Evolutionary conservation across 106 monocot species (phyloP).

Genomic region (Amphibolis antarctica): DNA sequence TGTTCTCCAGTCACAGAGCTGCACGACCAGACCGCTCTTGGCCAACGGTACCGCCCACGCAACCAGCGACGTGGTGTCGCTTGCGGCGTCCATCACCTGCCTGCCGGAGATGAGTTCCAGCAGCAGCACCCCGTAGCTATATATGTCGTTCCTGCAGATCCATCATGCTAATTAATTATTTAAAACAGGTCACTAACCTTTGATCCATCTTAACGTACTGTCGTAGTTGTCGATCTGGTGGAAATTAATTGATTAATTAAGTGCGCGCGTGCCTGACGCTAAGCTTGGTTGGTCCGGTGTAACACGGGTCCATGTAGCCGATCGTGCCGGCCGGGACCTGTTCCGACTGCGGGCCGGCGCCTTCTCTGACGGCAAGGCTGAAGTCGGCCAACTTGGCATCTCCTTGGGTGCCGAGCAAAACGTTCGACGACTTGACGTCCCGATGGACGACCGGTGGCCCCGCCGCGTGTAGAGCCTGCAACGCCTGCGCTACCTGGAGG

Average conservation of each 20-base stretch:
- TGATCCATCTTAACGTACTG: too few relatives aligned
- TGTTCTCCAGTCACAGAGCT: conserved; percentile 35
- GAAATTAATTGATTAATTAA: too few relatives aligned
- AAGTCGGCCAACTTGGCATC: conserved; percentile 70
- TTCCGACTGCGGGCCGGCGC: background rate
- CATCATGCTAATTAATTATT: too few relatives aligned
- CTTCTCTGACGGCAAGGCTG: conserved; percentile 47
- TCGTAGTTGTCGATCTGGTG: background rate
- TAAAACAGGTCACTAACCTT: too few relatives aligned
- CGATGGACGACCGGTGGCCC: conserved; percentile 51
- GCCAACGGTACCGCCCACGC: conserved; percentile 48
- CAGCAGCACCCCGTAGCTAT: conserved; percentile 80
- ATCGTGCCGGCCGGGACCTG: conserved; percentile 61
- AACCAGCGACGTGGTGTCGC: conserved; percentile 39
- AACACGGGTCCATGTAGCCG: conserved; percentile 77
- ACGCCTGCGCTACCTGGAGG: conserved; percentile 42
- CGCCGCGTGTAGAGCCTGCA: conserved; percentile 44
- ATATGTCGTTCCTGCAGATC: conserved; percentile 65
- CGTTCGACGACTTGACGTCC: conserved; percentile 73
- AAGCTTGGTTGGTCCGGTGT: conserved; percentile 31
- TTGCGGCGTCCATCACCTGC: conserved; percentile 35
- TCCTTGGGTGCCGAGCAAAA: conserved; percentile 38
- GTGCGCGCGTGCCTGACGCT: conserved; percentile 4
- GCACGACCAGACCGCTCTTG: conserved; percentile 2
- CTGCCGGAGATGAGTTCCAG: conserved; percentile 63